phyloP scores from a whole-genome alignment of 768 basidiomycete species.

The Tubosaeta sp. region DNA sequence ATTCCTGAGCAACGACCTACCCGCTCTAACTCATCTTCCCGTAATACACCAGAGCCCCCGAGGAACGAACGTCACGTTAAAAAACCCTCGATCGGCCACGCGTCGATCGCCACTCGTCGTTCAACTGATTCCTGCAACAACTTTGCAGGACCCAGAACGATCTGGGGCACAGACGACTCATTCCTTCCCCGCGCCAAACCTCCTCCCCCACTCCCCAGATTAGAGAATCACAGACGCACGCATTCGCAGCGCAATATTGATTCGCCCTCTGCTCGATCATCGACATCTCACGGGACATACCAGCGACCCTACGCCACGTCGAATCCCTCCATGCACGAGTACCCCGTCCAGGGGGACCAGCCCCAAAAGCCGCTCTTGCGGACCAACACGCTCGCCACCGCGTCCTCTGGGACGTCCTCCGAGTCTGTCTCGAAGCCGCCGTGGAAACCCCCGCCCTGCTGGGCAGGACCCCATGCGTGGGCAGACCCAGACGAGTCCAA shows the following conservation, averaged over 20 bases:
- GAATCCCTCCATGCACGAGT: background rate
- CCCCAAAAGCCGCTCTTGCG: background rate
- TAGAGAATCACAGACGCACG: conserved; percentile 9
- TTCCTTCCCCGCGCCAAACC: conserved; percentile 23
- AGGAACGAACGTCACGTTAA: background rate
- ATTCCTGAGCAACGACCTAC: no score
- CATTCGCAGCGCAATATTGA: background rate
- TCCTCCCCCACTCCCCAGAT: conserved; percentile 14
- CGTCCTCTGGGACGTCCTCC: background rate
- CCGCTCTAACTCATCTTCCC: no score
- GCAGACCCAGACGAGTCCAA: background rate
- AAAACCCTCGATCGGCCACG: background rate
- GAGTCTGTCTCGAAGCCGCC: background rate
- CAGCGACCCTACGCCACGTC: background rate
- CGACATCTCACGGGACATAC: background rate
- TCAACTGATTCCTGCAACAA: background rate
- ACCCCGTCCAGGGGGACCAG: no score
- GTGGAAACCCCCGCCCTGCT: conserved; percentile 24
- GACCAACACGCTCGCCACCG: background rate
- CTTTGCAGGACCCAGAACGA: background rate
- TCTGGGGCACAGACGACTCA: conserved; percentile 15
- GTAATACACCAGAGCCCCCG: no score
- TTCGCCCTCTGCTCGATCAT: background rate
- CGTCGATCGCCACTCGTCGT: background rate
- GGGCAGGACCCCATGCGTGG: conserved; percentile 19